These are phyloP conservation scores for Parathielavia hyrcaniae DNA, from an alignment of 495 filamentous ascomycete genomes.

Conservation along the genomic window DNA sequence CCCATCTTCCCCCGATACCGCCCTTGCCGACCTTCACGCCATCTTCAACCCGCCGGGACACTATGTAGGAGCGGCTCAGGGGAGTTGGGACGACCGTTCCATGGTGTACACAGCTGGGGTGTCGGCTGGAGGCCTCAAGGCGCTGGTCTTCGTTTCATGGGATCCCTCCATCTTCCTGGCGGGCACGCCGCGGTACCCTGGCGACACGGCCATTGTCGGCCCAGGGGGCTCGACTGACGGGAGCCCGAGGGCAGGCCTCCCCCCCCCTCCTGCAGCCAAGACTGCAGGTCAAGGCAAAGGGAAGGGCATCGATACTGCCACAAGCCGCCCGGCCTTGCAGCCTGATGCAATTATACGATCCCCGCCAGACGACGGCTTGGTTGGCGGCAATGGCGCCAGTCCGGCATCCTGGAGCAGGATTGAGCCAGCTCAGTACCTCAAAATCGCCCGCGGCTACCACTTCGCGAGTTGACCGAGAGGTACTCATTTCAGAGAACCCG, in stretches of 20 bases:
- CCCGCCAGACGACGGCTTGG: neutral
- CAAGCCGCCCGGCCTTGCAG: neutral
- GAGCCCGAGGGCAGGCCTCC: neutral
- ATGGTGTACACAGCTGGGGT: conserved; percentile 50
- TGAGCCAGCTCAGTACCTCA: conserved; percentile 30
- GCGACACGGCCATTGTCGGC: neutral
- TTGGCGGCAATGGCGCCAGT: neutral
- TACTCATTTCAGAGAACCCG: no score
- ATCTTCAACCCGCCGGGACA: conserved; percentile 53
- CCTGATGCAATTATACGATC: conserved; percentile 1
- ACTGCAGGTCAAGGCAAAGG: conserved; percentile 7
- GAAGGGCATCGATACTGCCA: conserved; percentile 11
- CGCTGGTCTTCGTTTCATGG: conserved; percentile 58
- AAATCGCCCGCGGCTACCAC: conserved; percentile 31
- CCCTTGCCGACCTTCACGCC: conserved; percentile 43
- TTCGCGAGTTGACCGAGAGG: conserved; percentile 22
- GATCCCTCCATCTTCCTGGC: conserved; percentile 44
- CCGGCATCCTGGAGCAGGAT: conserved; percentile 21
- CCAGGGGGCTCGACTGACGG: conserved; percentile 6
- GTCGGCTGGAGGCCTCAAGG: conserved; percentile 35
- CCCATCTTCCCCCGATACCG: conserved; percentile 23
- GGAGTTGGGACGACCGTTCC: conserved; percentile 56
- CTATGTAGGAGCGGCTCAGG: conserved; percentile 41
- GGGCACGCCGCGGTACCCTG: conserved; percentile 21
- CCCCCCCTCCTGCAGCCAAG: conserved; percentile 2